Conservation (phyloP, 192 early-diverging fungal genomes). For the Backusella tuberculispora region DNA sequence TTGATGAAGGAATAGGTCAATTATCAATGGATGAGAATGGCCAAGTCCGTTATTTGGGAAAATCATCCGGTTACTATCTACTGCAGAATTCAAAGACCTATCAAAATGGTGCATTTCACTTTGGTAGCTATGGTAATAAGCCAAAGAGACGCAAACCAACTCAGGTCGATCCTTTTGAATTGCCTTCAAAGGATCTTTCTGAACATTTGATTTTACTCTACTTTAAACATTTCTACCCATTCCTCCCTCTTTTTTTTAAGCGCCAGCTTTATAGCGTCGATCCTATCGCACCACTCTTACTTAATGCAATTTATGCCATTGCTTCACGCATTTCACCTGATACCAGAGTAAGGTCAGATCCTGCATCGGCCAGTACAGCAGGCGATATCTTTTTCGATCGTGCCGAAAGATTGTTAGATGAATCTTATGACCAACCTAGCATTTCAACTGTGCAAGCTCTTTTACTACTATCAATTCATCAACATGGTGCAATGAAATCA, state of each 20-base stretch:
- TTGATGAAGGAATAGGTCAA: constrained; percentile 57
- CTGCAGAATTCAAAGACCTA: constrained; percentile 63
- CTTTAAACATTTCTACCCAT: constrained; percentile 68
- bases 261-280: constrained; percentile 51
- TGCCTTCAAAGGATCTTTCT: constrained; percentile 65
- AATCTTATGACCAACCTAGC: constrained; percentile 62
- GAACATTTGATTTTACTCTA: constrained; percentile 60
- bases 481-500: constrained; percentile 72
- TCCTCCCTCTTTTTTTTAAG: constrained; percentile 69
- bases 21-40: constrained; percentile 72
- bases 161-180: constrained; percentile 47
- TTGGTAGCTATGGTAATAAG: constrained; percentile 16
- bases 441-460: constrained; percentile 68
- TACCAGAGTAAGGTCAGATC: constrained; percentile 39
- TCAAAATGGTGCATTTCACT: constrained; percentile 49
- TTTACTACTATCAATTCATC: constrained; percentile 66
- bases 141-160: constrained; percentile 34
- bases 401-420: constrained; percentile 67
- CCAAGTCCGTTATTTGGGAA: constrained; percentile 73
- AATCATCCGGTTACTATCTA: constrained; percentile 74
- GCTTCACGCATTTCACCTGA: constrained; percentile 51
- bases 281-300: constrained; percentile 40
- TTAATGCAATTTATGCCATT: constrained; percentile 55
- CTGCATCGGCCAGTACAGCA: constrained; percentile 46
- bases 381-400: constrained; percentile 62